Base-by-base conservation (phyloP, 1,284 basidiomycete species). In the Austroboletus olivaceoglutinosus region DNA sequence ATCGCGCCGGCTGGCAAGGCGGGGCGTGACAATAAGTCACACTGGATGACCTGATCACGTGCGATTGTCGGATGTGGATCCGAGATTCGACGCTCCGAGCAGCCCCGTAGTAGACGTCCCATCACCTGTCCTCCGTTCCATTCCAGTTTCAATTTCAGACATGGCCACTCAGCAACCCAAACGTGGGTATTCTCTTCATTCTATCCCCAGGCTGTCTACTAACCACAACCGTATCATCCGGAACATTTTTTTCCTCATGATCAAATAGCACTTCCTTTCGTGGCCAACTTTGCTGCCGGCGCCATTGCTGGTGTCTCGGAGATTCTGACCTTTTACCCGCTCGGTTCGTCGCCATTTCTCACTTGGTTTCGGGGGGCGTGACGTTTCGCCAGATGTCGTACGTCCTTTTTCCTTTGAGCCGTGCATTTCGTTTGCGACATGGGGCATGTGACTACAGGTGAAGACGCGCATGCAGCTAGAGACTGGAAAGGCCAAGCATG, bases 391-490 rank as follows among this genome's bases (percentile, higher is more conserved):
- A 82, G 80, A 82, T 81, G 80, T 82, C 53, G 80, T 82, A 70
- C 54, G 80, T 73, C 18, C 36, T 44, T 22, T 21, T 42, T 21
- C 36, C 18, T 45, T 19, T 29, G 21, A 22, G 13, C 22, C 34
- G 5, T 49, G 51, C 54, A 3, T 59, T 38, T 52, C 53, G 51
- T 41, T 59, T 56, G 58, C 54, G 38, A 57, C 43, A 45, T 53
- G 62, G 42, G 38, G 45, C 42, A 27, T 45, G 52, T 56, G 34
- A 51, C 47, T 41, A 22, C 64, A 89, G 85, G 90, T 98, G 70
- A 99, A 99, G 77, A 99, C 96, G 12, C 90, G 96, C 30, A 95
- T 98, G 86, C 97, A 99, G 70, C 78, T 99, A 23, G 90, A 93
- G 69, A 89, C 86, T 7, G 89, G 89, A 16, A 92, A 91, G 70